phyloP scores from a whole-genome alignment of 2,329 filamentous ascomycete genomes.

The Aspergillus brasiliensis region DNA sequence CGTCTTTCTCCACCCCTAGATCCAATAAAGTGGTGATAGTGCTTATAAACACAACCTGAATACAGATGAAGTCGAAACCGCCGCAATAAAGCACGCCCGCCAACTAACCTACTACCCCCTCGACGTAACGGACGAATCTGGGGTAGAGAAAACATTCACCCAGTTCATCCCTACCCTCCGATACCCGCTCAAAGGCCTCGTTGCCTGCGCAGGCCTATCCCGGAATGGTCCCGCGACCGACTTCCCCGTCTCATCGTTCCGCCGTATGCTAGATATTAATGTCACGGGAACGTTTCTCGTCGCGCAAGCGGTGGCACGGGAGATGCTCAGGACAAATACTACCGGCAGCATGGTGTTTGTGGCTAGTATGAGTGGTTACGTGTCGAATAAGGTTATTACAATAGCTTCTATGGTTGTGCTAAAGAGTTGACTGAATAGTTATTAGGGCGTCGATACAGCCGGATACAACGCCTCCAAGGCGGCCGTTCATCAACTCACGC shows the following conservation, averaged over 20 bases:
- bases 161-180: conserved; percentile 19
- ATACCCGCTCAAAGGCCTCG: conserved; percentile 34
- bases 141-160: conserved; percentile 19
- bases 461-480: conserved; percentile 52
- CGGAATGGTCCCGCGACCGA: conserved; percentile 26
- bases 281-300: conserved; percentile 23
- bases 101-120: conserved; percentile 23
- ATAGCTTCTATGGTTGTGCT: no score
- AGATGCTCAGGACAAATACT: conserved; percentile 5
- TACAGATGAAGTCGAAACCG: conserved; percentile 11
- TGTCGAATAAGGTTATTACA: conserved; percentile 18
- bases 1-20: not conserved
- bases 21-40: not conserved
- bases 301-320: conserved; percentile 18
- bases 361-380: conserved; percentile 25
- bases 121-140: conserved; percentile 26
- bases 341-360: conserved; percentile 22
- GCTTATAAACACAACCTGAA: not conserved
- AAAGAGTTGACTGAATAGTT: not conserved
- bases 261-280: conserved; percentile 29
- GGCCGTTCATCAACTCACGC: conserved; percentile 48
- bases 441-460: conserved; percentile 18
- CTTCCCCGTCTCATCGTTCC: conserved; percentile 25
- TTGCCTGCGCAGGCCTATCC: conserved; percentile 37
- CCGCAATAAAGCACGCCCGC: not conserved